Evolutionary conservation across 352 stramenopile genomes (phyloP).

Genomic region (Lagenidium sp.): DNA sequence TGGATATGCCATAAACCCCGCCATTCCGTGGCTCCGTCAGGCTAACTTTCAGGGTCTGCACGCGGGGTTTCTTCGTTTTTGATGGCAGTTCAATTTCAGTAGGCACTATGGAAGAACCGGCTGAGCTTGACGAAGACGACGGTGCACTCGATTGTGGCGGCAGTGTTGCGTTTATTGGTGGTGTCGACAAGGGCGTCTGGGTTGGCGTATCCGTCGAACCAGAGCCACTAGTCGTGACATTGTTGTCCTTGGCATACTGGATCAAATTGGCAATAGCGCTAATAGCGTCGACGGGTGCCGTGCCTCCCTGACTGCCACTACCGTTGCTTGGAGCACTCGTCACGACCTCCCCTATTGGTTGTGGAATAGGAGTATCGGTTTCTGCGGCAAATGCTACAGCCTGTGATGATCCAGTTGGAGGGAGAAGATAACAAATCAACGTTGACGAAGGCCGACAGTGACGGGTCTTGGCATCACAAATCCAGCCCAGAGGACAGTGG

Average conservation of each 20-base stretch:
- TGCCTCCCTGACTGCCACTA: conserved; percentile 1
- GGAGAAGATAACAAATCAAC: conserved; percentile 28
- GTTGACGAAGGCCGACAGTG: conserved; percentile 18
- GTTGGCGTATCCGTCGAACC: too few species aligned
- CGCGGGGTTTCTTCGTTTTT: neutral
- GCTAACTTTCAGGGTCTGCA: conserved; percentile 14
- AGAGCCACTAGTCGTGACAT: conserved; percentile 4
- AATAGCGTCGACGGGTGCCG: conserved; percentile 10
- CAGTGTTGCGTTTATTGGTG: neutral
- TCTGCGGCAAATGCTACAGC: conserved; percentile 18
- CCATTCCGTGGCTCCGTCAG: conserved; percentile 30
- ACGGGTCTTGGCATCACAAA: conserved; percentile 10
- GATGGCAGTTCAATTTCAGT: neutral
- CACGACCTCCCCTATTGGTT: neutral
- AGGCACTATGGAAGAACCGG: too few species aligned
- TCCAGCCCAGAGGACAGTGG: conserved; percentile 23
- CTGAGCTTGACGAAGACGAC: neutral
- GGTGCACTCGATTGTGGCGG: neutral
- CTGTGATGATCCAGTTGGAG: too few species aligned
- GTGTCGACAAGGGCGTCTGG: neutral
- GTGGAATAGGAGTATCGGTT: conserved; percentile 5
- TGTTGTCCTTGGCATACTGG: conserved; percentile 10
- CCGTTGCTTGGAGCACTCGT: neutral
- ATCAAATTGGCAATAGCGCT: conserved; percentile 9
- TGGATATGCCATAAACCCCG: conserved; percentile 32